These are phyloP conservation scores for Cercospora canescens DNA, from an alignment of 2,329 filamentous ascomycete genomes.

Conservation along the genomic window DNA sequence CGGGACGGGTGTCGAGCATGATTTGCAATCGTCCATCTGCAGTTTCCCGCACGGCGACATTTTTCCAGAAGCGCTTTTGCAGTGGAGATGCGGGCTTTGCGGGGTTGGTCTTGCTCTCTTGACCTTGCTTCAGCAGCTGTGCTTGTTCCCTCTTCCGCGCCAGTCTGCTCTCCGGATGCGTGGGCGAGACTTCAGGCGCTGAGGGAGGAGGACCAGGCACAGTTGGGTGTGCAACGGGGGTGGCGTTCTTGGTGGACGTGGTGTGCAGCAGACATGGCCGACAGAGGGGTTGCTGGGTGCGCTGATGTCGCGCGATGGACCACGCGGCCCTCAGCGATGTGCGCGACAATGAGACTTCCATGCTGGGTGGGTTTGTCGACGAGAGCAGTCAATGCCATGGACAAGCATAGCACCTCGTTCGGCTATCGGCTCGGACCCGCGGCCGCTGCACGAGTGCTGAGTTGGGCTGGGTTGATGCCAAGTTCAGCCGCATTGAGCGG, in stretches of 20 bases:
- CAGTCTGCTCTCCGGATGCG: conserved; percentile 50
- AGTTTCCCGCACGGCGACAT: conserved; percentile 69
- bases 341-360: conserved; percentile 23
- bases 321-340: conserved; percentile 30
- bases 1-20: conserved; percentile 73
- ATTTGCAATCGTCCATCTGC: conserved; percentile 64
- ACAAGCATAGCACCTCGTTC: background rate
- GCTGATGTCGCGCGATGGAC: conserved; percentile 32
- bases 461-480: background rate
- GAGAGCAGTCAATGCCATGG: background rate
- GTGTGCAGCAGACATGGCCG: conserved; percentile 47
- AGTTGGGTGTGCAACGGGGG: conserved; percentile 58
- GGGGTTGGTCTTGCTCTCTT: conserved; percentile 44
- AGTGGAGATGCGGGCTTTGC: conserved; percentile 52
- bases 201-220: conserved; percentile 61
- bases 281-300: conserved; percentile 18
- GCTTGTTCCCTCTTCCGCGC: conserved; percentile 53
- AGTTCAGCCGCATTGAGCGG: background rate
- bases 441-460: background rate
- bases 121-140: conserved; percentile 49
- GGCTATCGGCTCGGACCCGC: background rate
- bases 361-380: background rate
- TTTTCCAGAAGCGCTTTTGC: conserved; percentile 83
- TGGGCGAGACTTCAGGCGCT: conserved; percentile 52
- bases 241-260: conserved; percentile 47